Conservation (phyloP, 768 basidiomycete genomes). For the Collybia sordida region DNA sequence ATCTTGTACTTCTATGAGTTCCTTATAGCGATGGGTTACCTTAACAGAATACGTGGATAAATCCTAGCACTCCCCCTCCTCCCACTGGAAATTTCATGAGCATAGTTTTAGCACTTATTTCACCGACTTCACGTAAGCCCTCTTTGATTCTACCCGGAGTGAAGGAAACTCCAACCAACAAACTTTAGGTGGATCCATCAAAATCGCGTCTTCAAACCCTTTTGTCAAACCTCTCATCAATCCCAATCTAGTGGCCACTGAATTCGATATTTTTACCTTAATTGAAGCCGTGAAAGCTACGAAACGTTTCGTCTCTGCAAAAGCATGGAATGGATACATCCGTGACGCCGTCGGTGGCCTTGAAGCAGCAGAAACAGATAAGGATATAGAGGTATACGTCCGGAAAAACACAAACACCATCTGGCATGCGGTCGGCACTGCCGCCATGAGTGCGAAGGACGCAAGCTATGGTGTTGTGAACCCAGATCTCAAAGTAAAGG, state of each 20-base stretch:
- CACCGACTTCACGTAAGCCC: constrained; percentile 7
- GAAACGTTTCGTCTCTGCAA: constrained; percentile 18
- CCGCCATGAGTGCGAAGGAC: constrained; percentile 19
- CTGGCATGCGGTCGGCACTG: constrained; percentile 20
- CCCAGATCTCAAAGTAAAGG: constrained; percentile 27
- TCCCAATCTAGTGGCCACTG: constrained; percentile 34
- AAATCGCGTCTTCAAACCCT: constrained; percentile 4
- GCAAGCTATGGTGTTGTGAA: constrained; percentile 24
- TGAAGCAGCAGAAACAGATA: constrained; percentile 8
- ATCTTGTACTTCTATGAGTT: not conserved
- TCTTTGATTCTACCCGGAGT: too few species aligned
- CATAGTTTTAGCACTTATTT: constrained; percentile 1
- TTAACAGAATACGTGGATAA: constrained; percentile 9
- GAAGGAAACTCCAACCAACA: not conserved
- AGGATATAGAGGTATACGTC: constrained; percentile 10
- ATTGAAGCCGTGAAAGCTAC: constrained; percentile 21
- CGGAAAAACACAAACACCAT: constrained; percentile 7
- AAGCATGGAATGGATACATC: constrained; percentile 27
- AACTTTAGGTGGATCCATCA: not conserved
- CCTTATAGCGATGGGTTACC: not conserved
- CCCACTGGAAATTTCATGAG: constrained; percentile 6
- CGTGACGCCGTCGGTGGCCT: constrained; percentile 7
- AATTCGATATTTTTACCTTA: constrained; percentile 21
- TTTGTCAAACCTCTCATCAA: constrained; percentile 36
- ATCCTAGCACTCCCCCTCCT: constrained; percentile 1